These are phyloP conservation scores for Euphorbia pulcherrima DNA, from an alignment of 345 rosid genomes.

Conservation along the genomic window DNA sequence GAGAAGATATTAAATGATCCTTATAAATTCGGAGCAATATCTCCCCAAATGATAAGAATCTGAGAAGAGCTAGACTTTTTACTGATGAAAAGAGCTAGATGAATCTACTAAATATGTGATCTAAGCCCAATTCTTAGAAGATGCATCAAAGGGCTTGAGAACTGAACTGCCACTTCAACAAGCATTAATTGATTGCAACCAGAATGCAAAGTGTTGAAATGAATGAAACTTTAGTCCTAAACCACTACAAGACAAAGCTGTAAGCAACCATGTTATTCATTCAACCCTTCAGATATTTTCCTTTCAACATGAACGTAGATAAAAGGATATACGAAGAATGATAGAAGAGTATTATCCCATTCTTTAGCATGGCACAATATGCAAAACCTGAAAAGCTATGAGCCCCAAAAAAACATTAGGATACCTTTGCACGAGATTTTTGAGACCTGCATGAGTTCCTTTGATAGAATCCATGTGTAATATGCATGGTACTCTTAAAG, in stretches of 20 bases:
- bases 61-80: too few relatives aligned
- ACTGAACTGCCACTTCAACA: not conserved
- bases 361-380: not conserved
- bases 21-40: not conserved
- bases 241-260: not conserved
- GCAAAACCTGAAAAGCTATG: not conserved
- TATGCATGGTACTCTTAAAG: constrained; percentile 69
- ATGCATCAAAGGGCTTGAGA: not conserved
- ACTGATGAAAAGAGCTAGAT: too few relatives aligned
- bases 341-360: not conserved
- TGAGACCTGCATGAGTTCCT: constrained; percentile 95
- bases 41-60: not conserved
- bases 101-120: not conserved
- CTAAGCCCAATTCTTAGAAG: not conserved
- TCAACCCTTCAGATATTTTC: not conserved
- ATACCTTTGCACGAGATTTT: constrained; percentile 92
- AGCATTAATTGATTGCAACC: not conserved
- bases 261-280: not conserved
- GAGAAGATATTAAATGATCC: not conserved
- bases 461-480: constrained; percentile 96
- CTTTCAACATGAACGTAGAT: not conserved
- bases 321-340: not conserved
- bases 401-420: not conserved
- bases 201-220: not conserved
- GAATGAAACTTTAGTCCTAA: not conserved